Evolutionary conservation across 1,284 basidiomycete species (phyloP), one percentile per base, ranked within the genome.

Genomic region (Moniliophthora roreri): DNA sequence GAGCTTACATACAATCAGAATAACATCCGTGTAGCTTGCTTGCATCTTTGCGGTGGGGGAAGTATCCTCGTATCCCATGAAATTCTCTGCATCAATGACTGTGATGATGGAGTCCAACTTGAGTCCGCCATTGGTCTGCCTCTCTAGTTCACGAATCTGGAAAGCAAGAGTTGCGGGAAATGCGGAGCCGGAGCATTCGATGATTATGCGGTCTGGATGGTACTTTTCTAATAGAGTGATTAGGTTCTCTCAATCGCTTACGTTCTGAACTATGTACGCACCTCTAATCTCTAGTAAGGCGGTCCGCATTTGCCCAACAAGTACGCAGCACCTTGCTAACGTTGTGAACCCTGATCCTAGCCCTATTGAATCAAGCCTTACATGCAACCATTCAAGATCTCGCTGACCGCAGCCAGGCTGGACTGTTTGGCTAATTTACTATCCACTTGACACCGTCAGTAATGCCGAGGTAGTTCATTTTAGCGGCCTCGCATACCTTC

Each of bases 381-480:
- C 92, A 95, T 83, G 79, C 93, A 96, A 21, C 93, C 93, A 67
- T 95, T 96, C 58, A 94, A 71, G 48, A 96, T 95, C 69, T 95
- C 93, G 60, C 85, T 91, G 50, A 95, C 93, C 1, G 89, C 91
- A 16, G 90, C 73, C 46, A 95, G 76, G 54, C 84, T 89, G 1
- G 89, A 91, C 63, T 94, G 87, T 56, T 85, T 80, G 9, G 91
- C 92, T 13, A 95, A 81, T 58, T 94, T 85, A 60, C 91, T 93
- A 65, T 95, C 93, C 48, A 95, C 93, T 90, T 62, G 24, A 16
- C 18, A 21, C 9, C 4, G 21, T 16, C 16, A 16, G 20, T 26
- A 28, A 16, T 3, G 24, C 37, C 4, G 32, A 23, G 10, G 40
- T 2, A 45, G 32, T 16, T 37, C n/a, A 45, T 23, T 23, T 20